Conservation (phyloP, 768 basidiomycete genomes). For the Xerocomus brunneocitrinus region DNA sequence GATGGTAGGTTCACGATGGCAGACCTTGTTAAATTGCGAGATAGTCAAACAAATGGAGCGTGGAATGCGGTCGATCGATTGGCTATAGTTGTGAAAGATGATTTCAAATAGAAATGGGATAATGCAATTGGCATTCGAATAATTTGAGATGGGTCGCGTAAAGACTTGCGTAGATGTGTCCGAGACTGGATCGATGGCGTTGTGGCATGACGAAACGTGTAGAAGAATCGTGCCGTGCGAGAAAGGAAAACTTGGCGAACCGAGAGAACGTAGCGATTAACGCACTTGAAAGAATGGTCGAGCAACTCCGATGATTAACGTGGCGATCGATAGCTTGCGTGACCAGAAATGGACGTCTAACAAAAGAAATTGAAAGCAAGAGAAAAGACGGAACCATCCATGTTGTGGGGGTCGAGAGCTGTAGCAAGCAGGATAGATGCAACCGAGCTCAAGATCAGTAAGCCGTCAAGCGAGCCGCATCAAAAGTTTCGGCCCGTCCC, state of each 20-base stretch:
- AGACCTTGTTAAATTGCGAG: constrained; percentile 13
- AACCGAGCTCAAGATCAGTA: constrained; percentile 32
- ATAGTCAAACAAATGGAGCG: constrained; percentile 31
- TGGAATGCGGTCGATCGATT: constrained; percentile 23
- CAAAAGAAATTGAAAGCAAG: constrained; percentile 7
- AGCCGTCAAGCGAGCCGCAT: constrained; percentile 49
- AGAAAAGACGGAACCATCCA: constrained; percentile 1
- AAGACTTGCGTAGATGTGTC: constrained; percentile 9
- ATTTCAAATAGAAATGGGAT: constrained; percentile 14
- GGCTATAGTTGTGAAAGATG: constrained; percentile 18
- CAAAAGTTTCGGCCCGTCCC: constrained; percentile 65
- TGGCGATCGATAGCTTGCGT: constrained; percentile 5
- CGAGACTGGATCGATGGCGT: constrained; percentile 11
- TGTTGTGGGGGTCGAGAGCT: constrained; percentile 1
- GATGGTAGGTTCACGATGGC: constrained; percentile 15
- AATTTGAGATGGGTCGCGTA: constrained; percentile 7
- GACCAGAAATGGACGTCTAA: constrained; percentile 5
- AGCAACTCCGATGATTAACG: constrained; percentile 3
- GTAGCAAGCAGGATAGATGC: background rate
- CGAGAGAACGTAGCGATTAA: constrained; percentile 12
- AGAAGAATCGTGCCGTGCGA: constrained; percentile 14
- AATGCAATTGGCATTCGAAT: constrained; percentile 17
- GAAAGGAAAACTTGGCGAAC: constrained; percentile 8
- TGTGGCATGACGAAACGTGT: constrained; percentile 13
- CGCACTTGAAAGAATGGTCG: constrained; percentile 6